These are phyloP conservation scores for Liriodendron chinense DNA, from an alignment of 164 flowering plant genomes.

Conservation along the genomic window DNA sequence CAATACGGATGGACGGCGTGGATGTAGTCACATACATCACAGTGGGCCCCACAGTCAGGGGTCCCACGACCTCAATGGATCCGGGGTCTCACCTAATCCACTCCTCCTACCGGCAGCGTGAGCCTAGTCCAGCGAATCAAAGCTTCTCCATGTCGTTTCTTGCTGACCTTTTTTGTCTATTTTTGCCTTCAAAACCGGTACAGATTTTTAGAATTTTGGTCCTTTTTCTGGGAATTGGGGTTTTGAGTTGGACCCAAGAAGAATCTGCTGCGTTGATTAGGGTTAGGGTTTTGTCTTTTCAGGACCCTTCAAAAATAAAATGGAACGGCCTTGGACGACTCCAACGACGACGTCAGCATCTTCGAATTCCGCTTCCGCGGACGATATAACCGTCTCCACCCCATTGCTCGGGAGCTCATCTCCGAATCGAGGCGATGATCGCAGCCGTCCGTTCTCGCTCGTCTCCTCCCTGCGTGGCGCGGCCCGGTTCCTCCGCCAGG, in stretches of 20 bases:
- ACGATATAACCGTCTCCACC: constrained; percentile 31
- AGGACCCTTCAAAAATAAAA: not conserved
- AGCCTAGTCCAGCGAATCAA: not conserved
- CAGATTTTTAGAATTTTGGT: not conserved
- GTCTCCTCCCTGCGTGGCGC: constrained; percentile 52
- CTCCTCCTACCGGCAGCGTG: not conserved
- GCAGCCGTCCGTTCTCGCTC: constrained; percentile 32
- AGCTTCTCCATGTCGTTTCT: not conserved
- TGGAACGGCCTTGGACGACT: not conserved
- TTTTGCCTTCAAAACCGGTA: not conserved
- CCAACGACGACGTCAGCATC: not conserved
- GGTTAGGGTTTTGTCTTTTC: not conserved
- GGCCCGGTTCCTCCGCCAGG: constrained; percentile 46
- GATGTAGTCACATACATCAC: no score
- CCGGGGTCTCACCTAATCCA: no score
- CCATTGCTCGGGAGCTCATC: constrained; percentile 37
- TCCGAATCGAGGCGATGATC: constrained; percentile 21
- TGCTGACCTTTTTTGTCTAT: not conserved
- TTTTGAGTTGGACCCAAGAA: not conserved
- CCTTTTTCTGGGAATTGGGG: not conserved
- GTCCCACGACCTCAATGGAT: no score
- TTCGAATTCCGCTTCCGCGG: constrained; percentile 9
- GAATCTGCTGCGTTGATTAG: not conserved
- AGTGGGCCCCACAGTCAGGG: no score
- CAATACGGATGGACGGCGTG: no score